A percentile compares a stretch with the other conserved stretches of the same genome.
phyloP scores from a whole-genome alignment of 129 eudicot species.

The Smallanthus sonchifolius region DNA sequence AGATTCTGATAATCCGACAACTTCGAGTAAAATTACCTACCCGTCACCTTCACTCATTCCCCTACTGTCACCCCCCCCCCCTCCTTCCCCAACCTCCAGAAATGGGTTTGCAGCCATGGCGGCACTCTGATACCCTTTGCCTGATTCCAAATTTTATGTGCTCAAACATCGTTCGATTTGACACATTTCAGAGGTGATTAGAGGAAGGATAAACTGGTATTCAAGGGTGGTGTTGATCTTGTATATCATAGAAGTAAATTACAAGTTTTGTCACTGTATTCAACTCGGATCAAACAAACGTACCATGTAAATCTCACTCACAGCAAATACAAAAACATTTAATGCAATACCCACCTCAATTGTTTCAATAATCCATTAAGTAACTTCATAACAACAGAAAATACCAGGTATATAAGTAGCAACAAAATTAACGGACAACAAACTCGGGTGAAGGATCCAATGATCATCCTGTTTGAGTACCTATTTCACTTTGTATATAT shows the following conservation, averaged over 20 bases:
- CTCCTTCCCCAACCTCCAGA: no score
- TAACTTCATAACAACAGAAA: background rate
- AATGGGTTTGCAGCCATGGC: background rate
- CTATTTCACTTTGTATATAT: slow-evolving; percentile 14
- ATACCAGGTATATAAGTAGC: background rate
- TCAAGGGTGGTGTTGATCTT: background rate
- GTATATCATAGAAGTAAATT: background rate
- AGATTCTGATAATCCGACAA: no score
- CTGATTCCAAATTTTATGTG: no score
- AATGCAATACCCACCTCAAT: background rate
- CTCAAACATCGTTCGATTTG: background rate
- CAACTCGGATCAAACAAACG: background rate
- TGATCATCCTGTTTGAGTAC: slow-evolving; percentile 13
- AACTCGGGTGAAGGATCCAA: slow-evolving; percentile 8
- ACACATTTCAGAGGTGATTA: background rate
- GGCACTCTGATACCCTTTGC: background rate
- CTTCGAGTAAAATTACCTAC: no score
- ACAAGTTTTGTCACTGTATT: background rate
- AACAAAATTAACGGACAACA: background rate
- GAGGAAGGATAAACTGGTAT: background rate
- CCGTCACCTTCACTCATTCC: no score
- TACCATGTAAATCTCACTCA: background rate
- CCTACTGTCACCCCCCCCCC: no score
- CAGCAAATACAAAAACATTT: no score
- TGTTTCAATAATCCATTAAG: background rate